A percentile compares a stretch with the other conserved stretches of the same genome.
Evolutionary conservation across 2,329 filamentous ascomycete species (phyloP).

Genomic region (Fusarium marasasianum): DNA sequence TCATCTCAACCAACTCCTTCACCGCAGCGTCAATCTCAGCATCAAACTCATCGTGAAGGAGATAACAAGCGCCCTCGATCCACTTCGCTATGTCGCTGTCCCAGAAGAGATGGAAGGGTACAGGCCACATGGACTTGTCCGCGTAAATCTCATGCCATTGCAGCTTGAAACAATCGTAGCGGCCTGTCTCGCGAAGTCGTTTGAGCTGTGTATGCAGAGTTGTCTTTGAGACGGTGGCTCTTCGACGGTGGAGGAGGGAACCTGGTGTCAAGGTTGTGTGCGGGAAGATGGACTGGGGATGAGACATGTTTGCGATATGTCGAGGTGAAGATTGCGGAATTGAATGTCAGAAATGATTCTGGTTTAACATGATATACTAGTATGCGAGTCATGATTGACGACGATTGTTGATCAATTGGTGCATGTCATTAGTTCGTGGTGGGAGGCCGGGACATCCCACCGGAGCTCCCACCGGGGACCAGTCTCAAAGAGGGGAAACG

Average conservation of each 20-base stretch:
- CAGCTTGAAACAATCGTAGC: slow-evolving; percentile 67
- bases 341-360: accelerated
- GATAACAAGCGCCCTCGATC: slow-evolving; percentile 32
- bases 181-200: slow-evolving; percentile 60
- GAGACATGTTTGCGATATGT: slow-evolving; percentile 1
- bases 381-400: neutral
- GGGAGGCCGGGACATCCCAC: neutral
- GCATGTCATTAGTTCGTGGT: neutral
- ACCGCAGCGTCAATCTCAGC: slow-evolving; percentile 23
- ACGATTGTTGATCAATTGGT: neutral
- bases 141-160: slow-evolving; percentile 65
- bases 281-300: slow-evolving; percentile 18
- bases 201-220: slow-evolving; percentile 56
- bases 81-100: slow-evolving; percentile 51
- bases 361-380: neutral
- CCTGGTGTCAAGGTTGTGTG: slow-evolving; percentile 8
- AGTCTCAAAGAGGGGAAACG: neutral
- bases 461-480: neutral
- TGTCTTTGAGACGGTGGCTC: slow-evolving; percentile 8
- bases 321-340: accelerated
- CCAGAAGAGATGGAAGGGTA: slow-evolving; percentile 70
- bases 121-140: slow-evolving; percentile 61
- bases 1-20: slow-evolving; percentile 64
- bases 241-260: neutral
- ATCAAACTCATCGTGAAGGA: slow-evolving; percentile 11